Evolutionary conservation across 2,329 filamentous ascomycete species (phyloP).

Genomic region (Hypomyces rosellus): DNA sequence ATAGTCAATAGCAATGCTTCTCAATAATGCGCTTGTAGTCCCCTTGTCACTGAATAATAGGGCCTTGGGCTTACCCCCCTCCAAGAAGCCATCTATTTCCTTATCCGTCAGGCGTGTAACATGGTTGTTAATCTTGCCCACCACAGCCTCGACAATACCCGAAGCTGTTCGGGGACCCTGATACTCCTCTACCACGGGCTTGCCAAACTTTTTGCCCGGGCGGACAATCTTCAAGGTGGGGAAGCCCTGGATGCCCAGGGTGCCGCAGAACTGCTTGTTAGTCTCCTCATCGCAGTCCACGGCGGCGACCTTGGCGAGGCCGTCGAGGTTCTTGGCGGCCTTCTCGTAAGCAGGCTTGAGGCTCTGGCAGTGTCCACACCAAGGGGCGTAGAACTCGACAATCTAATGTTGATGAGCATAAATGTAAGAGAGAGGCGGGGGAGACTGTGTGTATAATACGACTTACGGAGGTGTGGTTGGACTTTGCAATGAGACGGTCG

Average conservation of each 20-base stretch:
- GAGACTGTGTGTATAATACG: background rate
- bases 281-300: constrained; percentile 90
- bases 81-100: constrained; percentile 69
- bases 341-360: constrained; percentile 96
- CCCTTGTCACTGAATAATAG: constrained; percentile 94
- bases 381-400: constrained; percentile 89
- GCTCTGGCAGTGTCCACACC: constrained; percentile 96
- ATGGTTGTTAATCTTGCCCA: constrained; percentile 85
- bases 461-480: constrained; percentile 84
- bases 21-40: constrained; percentile 73
- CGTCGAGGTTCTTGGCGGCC: constrained; percentile 80
- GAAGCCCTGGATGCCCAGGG: constrained; percentile 87
- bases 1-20: constrained; percentile 86
- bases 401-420: constrained; percentile 35
- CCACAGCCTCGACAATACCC: constrained; percentile 78
- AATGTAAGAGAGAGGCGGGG: background rate
- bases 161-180: constrained; percentile 77
- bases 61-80: constrained; percentile 69
- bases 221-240: constrained; percentile 91
- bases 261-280: constrained; percentile 82
- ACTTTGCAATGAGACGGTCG: constrained; percentile 74
- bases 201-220: constrained; percentile 71
- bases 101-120: constrained; percentile 77
- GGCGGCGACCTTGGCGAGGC: constrained; percentile 88
- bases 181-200: constrained; percentile 85